These are phyloP conservation scores for Ceratocystis smalleyi DNA, from an alignment of 2,329 filamentous ascomycete genomes.

Conservation along the genomic window DNA sequence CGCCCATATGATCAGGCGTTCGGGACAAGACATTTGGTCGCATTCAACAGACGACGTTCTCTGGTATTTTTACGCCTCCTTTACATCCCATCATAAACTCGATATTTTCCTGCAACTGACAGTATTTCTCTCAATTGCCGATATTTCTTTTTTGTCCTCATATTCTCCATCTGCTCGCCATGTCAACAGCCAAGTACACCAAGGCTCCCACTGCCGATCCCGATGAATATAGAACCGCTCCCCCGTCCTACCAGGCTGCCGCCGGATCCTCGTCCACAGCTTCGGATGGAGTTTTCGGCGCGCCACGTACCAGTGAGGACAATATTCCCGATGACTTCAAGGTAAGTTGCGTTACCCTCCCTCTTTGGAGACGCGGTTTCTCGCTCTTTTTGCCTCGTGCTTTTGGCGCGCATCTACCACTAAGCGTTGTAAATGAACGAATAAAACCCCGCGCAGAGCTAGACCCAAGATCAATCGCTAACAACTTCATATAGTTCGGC, in stretches of 20 bases:
- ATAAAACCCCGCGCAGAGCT: background rate
- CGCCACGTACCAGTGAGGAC: conserved; percentile 66
- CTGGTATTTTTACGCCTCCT: background rate
- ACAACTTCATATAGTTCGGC: conserved; percentile 50
- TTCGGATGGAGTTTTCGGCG: conserved; percentile 41
- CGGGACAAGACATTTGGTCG: background rate
- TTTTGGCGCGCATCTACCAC: background rate
- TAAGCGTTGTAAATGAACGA: background rate
- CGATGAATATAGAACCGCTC: conserved; percentile 63
- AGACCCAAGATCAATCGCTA: background rate
- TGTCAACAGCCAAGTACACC: conserved; percentile 71
- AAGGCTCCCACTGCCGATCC: conserved; percentile 76
- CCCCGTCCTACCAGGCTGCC: conserved; percentile 57
- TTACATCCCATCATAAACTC: background rate
- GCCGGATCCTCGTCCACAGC: conserved; percentile 37
- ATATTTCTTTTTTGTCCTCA: background rate
- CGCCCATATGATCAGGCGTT: background rate
- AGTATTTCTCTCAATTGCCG: background rate
- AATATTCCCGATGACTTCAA: conserved; percentile 97
- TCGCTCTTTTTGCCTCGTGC: background rate
- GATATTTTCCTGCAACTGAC: background rate
- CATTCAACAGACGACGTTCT: background rate
- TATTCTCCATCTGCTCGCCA: conserved; percentile 23
- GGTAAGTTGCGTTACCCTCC: conserved; percentile 28
- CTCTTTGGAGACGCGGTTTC: background rate